phyloP scores from a whole-genome alignment of 331 rosid species.

The Rhamnella rubrinervis region DNA sequence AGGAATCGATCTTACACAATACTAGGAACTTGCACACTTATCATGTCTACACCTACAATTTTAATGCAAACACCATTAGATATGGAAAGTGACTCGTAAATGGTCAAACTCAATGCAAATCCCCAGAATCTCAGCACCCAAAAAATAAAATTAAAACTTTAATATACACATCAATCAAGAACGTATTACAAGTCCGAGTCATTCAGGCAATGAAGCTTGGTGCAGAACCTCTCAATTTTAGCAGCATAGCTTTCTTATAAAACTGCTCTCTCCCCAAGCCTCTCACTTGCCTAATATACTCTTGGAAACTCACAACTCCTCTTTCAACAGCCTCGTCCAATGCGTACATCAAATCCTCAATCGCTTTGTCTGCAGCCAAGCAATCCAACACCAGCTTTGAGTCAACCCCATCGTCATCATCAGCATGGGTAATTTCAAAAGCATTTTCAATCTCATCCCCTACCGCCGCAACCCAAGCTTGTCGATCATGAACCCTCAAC shows the following conservation, averaged over 20 bases:
- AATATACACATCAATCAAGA: too few relatives aligned
- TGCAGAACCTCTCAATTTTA: neutral
- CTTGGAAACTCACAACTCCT: slow-evolving; percentile 1
- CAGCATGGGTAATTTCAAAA: neutral
- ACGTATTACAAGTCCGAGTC: neutral
- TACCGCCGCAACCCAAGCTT: neutral
- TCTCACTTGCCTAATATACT: slow-evolving; percentile 10
- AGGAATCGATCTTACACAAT: too few relatives aligned
- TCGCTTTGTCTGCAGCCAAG: slow-evolving; percentile 9
- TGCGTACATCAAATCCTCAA: slow-evolving; percentile 12
- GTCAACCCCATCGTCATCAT: neutral
- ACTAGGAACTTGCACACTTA: too few relatives aligned
- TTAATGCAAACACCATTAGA: too few relatives aligned
- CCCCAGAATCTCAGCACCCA: too few relatives aligned
- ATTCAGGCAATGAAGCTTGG: neutral
- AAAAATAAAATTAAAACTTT: too few relatives aligned
- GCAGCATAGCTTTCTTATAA: neutral
- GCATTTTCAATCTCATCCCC: slow-evolving; percentile 2
- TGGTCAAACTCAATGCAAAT: too few relatives aligned
- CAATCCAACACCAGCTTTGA: slow-evolving; percentile 3
- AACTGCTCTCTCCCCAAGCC: slow-evolving; percentile 13
- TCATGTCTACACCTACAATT: too few relatives aligned
- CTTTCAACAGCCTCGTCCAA: slow-evolving; percentile 12
- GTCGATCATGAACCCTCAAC: slow-evolving; percentile 2
- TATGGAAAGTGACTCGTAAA: too few relatives aligned